Evolutionary conservation across 2,329 filamentous ascomycete species (phyloP).

Genomic region (Aspergillus caelatus): DNA sequence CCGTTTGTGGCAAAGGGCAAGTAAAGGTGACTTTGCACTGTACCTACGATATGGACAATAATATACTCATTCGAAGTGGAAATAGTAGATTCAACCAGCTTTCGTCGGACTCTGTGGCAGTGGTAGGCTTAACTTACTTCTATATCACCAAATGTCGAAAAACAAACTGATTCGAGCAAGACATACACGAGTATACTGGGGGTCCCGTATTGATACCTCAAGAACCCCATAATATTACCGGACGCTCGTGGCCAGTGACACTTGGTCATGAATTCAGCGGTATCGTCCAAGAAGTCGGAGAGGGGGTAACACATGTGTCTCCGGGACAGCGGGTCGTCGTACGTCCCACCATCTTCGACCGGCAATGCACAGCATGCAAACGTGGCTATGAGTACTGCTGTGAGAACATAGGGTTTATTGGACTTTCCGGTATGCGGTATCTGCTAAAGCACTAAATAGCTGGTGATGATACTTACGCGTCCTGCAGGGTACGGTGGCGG

Average conservation of each 20-base stretch:
- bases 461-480: not conserved
- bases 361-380: constrained; percentile 49
- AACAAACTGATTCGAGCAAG: constrained; percentile 22
- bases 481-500: constrained; percentile 32
- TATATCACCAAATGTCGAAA: not conserved
- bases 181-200: constrained; percentile 57
- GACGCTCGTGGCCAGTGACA: constrained; percentile 59
- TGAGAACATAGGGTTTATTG: constrained; percentile 58
- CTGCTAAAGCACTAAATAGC: not conserved
- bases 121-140: constrained; percentile 18
- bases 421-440: constrained; percentile 44
- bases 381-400: constrained; percentile 64
- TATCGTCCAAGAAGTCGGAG: constrained; percentile 61
- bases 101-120: constrained; percentile 42
- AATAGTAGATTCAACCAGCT: constrained; percentile 28
- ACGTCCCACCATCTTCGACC: constrained; percentile 52
- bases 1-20: constrained; percentile 52
- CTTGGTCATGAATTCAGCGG: constrained; percentile 69
- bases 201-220: constrained; percentile 54
- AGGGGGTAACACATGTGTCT: constrained; percentile 52
- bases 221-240: constrained; percentile 61
- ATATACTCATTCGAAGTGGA: not conserved
- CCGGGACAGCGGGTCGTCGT: constrained; percentile 52
- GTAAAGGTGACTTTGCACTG: constrained; percentile 40
- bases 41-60: too few species aligned